phyloP scores from a whole-genome alignment of 176 grass and related monocot genomes.

The Oryza meyeriana region DNA sequence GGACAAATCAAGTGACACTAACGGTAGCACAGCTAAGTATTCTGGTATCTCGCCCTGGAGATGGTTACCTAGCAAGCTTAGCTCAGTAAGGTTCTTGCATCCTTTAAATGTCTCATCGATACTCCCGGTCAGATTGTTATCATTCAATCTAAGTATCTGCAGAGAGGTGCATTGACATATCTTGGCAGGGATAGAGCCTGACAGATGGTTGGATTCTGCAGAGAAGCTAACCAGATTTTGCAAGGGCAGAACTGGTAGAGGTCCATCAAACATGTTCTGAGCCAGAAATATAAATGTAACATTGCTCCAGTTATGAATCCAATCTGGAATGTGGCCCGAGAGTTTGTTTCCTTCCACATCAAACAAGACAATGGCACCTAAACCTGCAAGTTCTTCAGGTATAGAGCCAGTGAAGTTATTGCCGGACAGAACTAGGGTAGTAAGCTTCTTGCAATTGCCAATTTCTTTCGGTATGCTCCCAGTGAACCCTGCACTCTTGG shows the following conservation, averaged over 20 bases:
- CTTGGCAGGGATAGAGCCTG: constrained; percentile 43
- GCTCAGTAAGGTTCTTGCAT: constrained; percentile 58
- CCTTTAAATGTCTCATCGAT: constrained; percentile 59
- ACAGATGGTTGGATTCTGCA: constrained; percentile 55
- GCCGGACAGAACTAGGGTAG: constrained; percentile 41
- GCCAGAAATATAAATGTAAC: constrained; percentile 29
- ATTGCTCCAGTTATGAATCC: constrained; percentile 63
- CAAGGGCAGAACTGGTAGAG: constrained; percentile 43
- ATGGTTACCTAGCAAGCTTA: constrained; percentile 58
- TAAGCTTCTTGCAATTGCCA: constrained; percentile 69
- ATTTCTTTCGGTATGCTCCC: constrained; percentile 65
- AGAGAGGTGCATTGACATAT: constrained; percentile 58
- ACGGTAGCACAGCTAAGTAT: constrained; percentile 66
- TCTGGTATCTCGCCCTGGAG: constrained; percentile 68
- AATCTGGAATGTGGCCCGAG: constrained; percentile 57
- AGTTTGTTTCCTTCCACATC: constrained; percentile 58
- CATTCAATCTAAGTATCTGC: constrained; percentile 40
- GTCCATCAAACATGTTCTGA: constrained; percentile 50
- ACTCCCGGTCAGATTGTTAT: constrained; percentile 62
- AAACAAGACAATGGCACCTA: constrained; percentile 53
- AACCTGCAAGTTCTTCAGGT: constrained; percentile 50
- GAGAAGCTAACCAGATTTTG: constrained; percentile 52
- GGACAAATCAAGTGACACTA: constrained; percentile 49
- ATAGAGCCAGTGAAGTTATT: constrained; percentile 63
- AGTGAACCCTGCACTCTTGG: constrained; percentile 44